phyloP scores from a whole-genome alignment of 345 rosid genomes.

The Litchi chinensis region DNA sequence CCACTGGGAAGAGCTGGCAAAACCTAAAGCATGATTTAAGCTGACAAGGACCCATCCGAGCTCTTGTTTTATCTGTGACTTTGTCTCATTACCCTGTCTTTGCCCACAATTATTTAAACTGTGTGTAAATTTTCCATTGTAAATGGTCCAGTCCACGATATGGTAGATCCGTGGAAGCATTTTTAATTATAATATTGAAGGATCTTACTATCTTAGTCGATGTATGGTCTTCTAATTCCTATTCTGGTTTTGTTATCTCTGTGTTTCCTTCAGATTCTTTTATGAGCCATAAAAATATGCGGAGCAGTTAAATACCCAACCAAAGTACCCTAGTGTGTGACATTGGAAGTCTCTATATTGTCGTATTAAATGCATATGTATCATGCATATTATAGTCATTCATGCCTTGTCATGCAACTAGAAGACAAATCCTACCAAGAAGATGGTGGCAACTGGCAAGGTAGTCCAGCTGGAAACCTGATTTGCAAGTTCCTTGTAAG shows the following conservation, averaged over 20 bases:
- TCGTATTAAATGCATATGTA: not conserved
- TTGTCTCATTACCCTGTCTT: slow-evolving; percentile 15
- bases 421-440: slow-evolving; percentile 19
- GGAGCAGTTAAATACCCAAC: not conserved
- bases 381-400: slow-evolving; percentile 16
- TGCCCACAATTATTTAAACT: not conserved
- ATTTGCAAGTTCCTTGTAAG: not conserved
- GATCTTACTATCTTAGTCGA: not conserved
- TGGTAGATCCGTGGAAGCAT: slow-evolving; percentile 8
- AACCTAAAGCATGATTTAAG: slow-evolving; percentile 7
- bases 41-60: slow-evolving; percentile 12
- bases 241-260: not conserved
- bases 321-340: too few relatives aligned
- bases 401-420: slow-evolving; percentile 17
- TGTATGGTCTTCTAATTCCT: not conserved
- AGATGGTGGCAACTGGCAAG: slow-evolving; percentile 9
- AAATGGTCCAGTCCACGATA: not conserved
- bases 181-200: not conserved
- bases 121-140: not conserved
- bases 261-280: not conserved
- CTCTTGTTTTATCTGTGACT: slow-evolving; percentile 5
- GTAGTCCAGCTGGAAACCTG: slow-evolving; percentile 23
- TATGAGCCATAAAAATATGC: not conserved
- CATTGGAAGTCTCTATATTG: not conserved
- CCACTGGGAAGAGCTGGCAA: slow-evolving; percentile 15